Evolutionary conservation across 768 basidiomycete genomes (phyloP), one percentile per base, ranked within the genome.

Genomic region (Cantharellus anzutake): DNA sequence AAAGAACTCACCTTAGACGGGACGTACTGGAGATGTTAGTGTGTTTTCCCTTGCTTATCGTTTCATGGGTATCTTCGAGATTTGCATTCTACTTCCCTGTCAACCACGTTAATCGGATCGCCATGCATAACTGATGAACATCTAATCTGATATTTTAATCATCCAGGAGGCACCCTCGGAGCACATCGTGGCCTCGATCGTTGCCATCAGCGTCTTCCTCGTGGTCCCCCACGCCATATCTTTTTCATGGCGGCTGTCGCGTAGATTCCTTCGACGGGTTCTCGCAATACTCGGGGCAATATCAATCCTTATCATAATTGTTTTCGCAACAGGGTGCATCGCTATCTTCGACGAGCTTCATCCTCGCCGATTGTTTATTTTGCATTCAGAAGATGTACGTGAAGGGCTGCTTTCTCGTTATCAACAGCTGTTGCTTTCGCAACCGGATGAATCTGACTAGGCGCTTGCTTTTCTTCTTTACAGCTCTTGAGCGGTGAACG

Each of bases 331-430:
- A 65, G 11, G 11, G 11, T 11, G 7, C 11, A 11, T 55, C 7
- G 60, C 56, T 3, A 81, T 85, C 0, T 98, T 92, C 68, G 91
- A 96, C 65, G 69, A 66, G 14, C 80, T 80, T 75, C 94, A 97
- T 67, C 93, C 91, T 65, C 89, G 89, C 71, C 74, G 94, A 59
- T 56, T 94, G 56, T 92, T 88, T 65, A 76, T 91, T 41, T 70
- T 96, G 48, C 83, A 90, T 66, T 74, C 82, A 63, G 89, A 94
- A 70, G 89, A 97, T 65, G 91, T 91, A 67, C 65, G 82, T 70
- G 11, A 11, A 16, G 5, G 4, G 2, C 38, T 3, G 20, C 38
- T n/a, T 37, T 34, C 29, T 35, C 2, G 35, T 4, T 38, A 2
- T 7, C 7, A 56, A 5, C 11, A 41, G 42, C 41, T 5, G 20